Conservation (phyloP, 179 eudicot species). For the Patellifolia procumbens region DNA sequence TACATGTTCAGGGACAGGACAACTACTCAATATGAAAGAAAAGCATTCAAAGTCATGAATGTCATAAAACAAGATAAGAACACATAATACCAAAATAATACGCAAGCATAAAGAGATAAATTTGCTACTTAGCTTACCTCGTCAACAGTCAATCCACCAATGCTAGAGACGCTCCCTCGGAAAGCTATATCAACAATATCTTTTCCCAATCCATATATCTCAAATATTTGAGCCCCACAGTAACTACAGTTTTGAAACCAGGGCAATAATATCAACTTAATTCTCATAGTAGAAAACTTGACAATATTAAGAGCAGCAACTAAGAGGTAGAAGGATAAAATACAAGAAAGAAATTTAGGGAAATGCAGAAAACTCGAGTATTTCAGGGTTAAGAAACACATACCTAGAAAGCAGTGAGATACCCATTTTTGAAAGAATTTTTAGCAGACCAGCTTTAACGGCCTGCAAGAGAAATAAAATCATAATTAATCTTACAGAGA, state of each 20-base stretch:
- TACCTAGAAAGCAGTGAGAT: conserved; percentile 98
- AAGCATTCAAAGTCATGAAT: neutral
- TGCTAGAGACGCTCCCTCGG: conserved; percentile 83
- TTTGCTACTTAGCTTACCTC: conserved; percentile 62
- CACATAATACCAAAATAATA: neutral
- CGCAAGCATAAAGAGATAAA: neutral
- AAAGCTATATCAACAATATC: conserved; percentile 89
- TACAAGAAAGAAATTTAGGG: conserved; percentile 6
- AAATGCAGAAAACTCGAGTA: neutral
- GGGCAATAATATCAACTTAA: conserved; percentile 17
- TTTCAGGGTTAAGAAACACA: conserved; percentile 18
- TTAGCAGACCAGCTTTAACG: conserved; percentile 78
- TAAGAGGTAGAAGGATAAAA: conserved; percentile 16
- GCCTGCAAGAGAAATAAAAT: conserved; percentile 52
- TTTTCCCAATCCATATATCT: conserved; percentile 89
- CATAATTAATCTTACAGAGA: neutral
- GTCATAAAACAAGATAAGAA: neutral
- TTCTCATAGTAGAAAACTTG: neutral
- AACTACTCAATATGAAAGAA: neutral
- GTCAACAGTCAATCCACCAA: conserved; percentile 94
- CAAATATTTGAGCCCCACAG: conserved; percentile 99
- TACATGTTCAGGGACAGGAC: neutral
- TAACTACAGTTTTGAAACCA: conserved; percentile 53
- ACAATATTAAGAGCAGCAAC: conserved; percentile 3
- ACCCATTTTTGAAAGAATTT: conserved; percentile 99